These are phyloP conservation scores for Aphanomyces euteiches DNA, from an alignment of 352 stramenopile species.

Conservation along the genomic window DNA sequence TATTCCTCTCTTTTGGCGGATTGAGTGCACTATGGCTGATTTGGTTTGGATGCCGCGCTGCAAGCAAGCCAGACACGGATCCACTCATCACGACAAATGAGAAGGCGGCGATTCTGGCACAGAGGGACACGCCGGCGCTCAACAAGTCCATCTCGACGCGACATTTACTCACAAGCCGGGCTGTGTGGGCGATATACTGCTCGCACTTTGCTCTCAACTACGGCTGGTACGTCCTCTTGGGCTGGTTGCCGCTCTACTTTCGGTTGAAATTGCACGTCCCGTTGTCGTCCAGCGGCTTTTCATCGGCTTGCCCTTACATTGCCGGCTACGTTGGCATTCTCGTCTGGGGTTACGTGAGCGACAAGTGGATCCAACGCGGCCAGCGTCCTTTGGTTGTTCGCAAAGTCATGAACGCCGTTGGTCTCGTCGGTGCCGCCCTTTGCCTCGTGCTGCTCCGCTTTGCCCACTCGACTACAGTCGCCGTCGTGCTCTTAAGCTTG, in stretches of 20 bases:
- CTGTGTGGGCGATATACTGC: slow-evolving; percentile 80
- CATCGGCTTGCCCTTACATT: slow-evolving; percentile 68
- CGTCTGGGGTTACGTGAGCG: slow-evolving; percentile 62
- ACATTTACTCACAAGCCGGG: slow-evolving; percentile 54
- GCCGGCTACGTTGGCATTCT: slow-evolving; percentile 75
- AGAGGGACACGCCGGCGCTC: slow-evolving; percentile 36
- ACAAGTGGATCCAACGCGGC: slow-evolving; percentile 58
- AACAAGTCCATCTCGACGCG: not conserved
- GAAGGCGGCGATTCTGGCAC: slow-evolving; percentile 62
- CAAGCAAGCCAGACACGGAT: slow-evolving; percentile 67
- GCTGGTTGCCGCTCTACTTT: slow-evolving; percentile 88
- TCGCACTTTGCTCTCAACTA: slow-evolving; percentile 87
- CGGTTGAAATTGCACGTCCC: slow-evolving; percentile 68
- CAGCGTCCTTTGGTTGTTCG: slow-evolving; percentile 53
- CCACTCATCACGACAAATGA: slow-evolving; percentile 55
- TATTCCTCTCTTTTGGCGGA: slow-evolving; percentile 73
- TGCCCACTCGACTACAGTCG: slow-evolving; percentile 46
- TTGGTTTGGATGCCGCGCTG: slow-evolving; percentile 52
- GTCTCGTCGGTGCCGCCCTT: slow-evolving; percentile 64
- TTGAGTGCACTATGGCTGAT: slow-evolving; percentile 77
- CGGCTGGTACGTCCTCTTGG: slow-evolving; percentile 82
- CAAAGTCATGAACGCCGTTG: slow-evolving; percentile 71
- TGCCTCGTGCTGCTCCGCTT: slow-evolving; percentile 69
- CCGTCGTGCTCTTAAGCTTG: slow-evolving; percentile 62
- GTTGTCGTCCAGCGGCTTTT: slow-evolving; percentile 57